Percentiles rank a stretch among this genome's conserved stretches.
These are phyloP conservation scores for Sporopachydermia lactativora DNA, from an alignment of 805 yeast species.

Conservation along the genomic window DNA sequence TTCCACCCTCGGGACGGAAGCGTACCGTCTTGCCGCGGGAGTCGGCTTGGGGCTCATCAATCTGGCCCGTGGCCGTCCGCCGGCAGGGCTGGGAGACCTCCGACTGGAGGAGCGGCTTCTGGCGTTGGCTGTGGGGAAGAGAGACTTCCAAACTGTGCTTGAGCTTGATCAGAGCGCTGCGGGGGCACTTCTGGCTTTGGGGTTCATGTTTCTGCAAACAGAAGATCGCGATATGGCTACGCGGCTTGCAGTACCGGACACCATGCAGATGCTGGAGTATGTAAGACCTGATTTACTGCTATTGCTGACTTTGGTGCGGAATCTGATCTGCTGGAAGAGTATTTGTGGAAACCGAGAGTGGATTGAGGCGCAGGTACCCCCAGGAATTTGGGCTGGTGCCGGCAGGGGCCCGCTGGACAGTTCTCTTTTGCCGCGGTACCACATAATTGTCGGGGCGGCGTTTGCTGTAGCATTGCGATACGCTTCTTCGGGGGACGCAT, in stretches of 20 bases:
- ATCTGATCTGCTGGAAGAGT: slow-evolving; percentile 59
- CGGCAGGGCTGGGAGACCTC: slow-evolving; percentile 45
- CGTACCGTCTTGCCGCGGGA: slow-evolving; percentile 80
- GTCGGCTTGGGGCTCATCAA: slow-evolving; percentile 76
- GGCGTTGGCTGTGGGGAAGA: slow-evolving; percentile 36
- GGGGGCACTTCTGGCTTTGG: slow-evolving; percentile 68
- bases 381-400: slow-evolving; percentile 19
- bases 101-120: slow-evolving; percentile 48
- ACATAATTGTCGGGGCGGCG: slow-evolving; percentile 61
- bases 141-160: slow-evolving; percentile 46
- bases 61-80: slow-evolving; percentile 56
- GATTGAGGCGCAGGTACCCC: slow-evolving; percentile 47
- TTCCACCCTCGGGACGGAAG: slow-evolving; percentile 45
- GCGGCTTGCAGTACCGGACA: slow-evolving; percentile 45
- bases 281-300: slow-evolving; percentile 67
- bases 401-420: slow-evolving; percentile 26
- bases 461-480: slow-evolving; percentile 59
- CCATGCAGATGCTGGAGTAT: slow-evolving; percentile 46
- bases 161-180: slow-evolving; percentile 45
- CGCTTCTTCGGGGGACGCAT: slow-evolving; percentile 52
- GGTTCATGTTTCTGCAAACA: slow-evolving; percentile 60
- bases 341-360: slow-evolving; percentile 37
- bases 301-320: slow-evolving; percentile 45
- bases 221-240: slow-evolving; percentile 43
- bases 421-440: slow-evolving; percentile 47